Evolutionary conservation across 208 protist genomes (phyloP).

Genomic region (Crithidia mellificae): DNA sequence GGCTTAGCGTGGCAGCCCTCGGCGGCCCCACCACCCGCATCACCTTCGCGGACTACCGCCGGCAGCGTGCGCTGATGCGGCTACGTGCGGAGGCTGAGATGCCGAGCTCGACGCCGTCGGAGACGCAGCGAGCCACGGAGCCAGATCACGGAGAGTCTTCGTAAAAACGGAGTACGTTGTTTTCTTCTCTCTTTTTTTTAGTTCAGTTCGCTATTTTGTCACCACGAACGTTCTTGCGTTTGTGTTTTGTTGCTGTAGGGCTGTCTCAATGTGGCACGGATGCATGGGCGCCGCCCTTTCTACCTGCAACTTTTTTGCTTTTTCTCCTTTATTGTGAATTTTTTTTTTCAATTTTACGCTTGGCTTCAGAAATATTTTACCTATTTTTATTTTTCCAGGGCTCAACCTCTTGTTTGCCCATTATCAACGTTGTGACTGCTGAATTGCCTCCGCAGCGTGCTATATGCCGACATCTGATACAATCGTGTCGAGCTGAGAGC

Average conservation of each 20-base stretch:
- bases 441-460: neutral
- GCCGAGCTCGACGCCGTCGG: constrained; percentile 7
- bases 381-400: neutral
- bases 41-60: constrained; percentile 34
- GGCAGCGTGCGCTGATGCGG: constrained; percentile 23
- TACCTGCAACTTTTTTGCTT: too few relatives aligned
- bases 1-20: constrained; percentile 2
- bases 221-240: too few relatives aligned
- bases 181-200: constrained; percentile 7
- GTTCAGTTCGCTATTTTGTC: neutral
- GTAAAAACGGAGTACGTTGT: neutral
- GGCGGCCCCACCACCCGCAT: constrained; percentile 10
- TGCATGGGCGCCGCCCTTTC: too few relatives aligned
- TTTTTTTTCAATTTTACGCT: too few relatives aligned
- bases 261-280: too few relatives aligned
- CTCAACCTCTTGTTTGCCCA: neutral
- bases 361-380: neutral
- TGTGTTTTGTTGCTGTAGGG: too few relatives aligned
- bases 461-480: neutral
- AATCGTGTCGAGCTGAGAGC: neutral
- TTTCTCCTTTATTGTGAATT: too few relatives aligned
- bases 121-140: constrained; percentile 14
- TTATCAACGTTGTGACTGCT: neutral
- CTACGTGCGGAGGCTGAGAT: constrained; percentile 12
- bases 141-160: constrained; percentile 10